phyloP scores from a whole-genome alignment of 345 rosid species.

The Eutrema japonicum region DNA sequence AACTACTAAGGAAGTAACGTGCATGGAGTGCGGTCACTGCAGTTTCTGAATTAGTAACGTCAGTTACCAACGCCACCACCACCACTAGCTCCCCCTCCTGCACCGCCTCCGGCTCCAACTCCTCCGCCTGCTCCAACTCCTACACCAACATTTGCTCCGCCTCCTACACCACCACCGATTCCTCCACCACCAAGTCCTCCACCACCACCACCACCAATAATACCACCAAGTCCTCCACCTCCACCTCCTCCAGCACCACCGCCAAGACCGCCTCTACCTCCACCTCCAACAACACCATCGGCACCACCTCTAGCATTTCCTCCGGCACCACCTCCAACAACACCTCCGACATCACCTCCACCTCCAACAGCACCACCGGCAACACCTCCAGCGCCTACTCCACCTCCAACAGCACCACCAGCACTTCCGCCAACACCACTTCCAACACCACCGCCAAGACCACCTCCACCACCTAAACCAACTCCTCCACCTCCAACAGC shows the following conservation, averaged over 20 bases:
- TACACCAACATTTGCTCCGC: background rate
- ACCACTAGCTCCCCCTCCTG: background rate
- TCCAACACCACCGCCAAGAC: background rate
- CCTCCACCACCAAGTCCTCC: too few species aligned
- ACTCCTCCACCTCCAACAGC: background rate
- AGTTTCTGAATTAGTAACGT: background rate
- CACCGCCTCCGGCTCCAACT: background rate
- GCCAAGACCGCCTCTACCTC: background rate
- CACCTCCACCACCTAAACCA: background rate
- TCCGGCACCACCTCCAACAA: background rate
- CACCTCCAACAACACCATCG: too few species aligned
- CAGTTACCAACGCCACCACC: constrained; percentile 1
- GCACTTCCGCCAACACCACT: constrained; percentile 40
- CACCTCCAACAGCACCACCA: constrained; percentile 14
- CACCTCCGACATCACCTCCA: too few species aligned
- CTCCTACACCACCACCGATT: background rate
- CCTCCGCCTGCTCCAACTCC: background rate
- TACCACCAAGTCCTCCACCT: background rate
- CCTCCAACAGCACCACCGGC: too few species aligned
- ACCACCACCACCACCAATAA: too few species aligned
- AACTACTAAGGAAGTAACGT: background rate
- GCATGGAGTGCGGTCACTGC: background rate
- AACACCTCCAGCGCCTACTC: background rate
- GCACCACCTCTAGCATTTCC: too few species aligned
- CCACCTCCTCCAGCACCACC: constrained; percentile 42